phyloP scores from a whole-genome alignment of 106 monocot species.

The Gastrodia elata region DNA sequence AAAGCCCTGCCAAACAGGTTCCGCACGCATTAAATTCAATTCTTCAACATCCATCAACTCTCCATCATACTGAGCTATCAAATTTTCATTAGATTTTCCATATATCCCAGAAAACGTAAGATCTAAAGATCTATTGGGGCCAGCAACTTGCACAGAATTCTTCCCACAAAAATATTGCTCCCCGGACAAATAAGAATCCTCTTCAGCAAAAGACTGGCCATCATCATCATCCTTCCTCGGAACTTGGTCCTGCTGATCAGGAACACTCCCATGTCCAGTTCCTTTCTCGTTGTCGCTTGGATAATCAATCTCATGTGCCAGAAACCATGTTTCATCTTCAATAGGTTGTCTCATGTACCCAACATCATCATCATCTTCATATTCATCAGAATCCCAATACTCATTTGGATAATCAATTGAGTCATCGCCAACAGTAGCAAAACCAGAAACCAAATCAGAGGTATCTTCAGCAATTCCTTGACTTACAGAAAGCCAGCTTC shows the following conservation, averaged over 20 bases:
- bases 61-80: slow-evolving; percentile 78
- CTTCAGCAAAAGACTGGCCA: slow-evolving; percentile 84
- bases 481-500: slow-evolving; percentile 91
- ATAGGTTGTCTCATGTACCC: slow-evolving; percentile 96
- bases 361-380: slow-evolving; percentile 96
- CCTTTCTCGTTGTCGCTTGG: slow-evolving; percentile 96
- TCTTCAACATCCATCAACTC: slow-evolving; percentile 83
- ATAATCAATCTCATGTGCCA: slow-evolving; percentile 99
- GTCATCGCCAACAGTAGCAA: slow-evolving; percentile 93
- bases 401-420: slow-evolving; percentile 89
- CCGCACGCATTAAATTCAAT: slow-evolving; percentile 68
- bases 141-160: slow-evolving; percentile 30
- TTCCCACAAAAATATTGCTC: slow-evolving; percentile 65
- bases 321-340: slow-evolving; percentile 98
- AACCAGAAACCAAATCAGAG: slow-evolving; percentile 93
- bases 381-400: slow-evolving; percentile 99
- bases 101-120: slow-evolving; percentile 28
- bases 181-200: slow-evolving; percentile 86
- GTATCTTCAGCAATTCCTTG: slow-evolving; percentile 94
- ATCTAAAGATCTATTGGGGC: slow-evolving; percentile 33
- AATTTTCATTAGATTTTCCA: slow-evolving; percentile 29
- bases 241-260: slow-evolving; percentile 42
- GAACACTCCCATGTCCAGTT: slow-evolving; percentile 43
- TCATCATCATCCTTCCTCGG: slow-evolving; percentile 73
- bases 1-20: slow-evolving; percentile 93